These are phyloP conservation scores for Paratrypanosoma confusum DNA, from an alignment of 208 protist genomes.

Conservation along the genomic window DNA sequence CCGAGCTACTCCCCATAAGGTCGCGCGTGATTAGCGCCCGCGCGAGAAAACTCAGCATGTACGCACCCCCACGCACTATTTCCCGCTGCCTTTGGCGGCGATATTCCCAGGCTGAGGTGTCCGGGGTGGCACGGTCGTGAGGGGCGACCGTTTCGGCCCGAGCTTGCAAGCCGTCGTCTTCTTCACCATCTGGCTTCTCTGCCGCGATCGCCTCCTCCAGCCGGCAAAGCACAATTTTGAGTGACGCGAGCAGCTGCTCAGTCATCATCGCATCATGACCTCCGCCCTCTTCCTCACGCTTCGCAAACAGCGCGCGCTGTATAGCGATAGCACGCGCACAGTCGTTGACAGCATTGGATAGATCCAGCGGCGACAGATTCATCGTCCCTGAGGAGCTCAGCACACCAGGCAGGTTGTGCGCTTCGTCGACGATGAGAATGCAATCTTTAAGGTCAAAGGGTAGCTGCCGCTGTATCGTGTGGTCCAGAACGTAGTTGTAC, in stretches of 20 bases:
- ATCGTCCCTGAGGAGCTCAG: conserved; percentile 41
- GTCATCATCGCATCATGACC: conserved; percentile 11
- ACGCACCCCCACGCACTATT: conserved; percentile 40
- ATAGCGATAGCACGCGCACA: conserved; percentile 55
- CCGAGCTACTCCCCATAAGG: conserved; percentile 15
- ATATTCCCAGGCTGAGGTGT: no score
- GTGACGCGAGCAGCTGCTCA: conserved; percentile 55
- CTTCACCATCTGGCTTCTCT: conserved; percentile 12
- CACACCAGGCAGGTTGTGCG: conserved; percentile 91
- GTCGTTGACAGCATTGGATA: conserved; percentile 76
- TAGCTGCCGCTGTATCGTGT: conserved; percentile 71
- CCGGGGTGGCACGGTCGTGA: no score
- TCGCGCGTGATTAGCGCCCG: conserved; percentile 66
- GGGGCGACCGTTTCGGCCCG: no score
- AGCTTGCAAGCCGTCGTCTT: no score
- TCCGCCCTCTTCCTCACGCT: conserved; percentile 2
- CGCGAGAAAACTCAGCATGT: conserved; percentile 56
- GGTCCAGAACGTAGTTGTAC: conserved; percentile 98
- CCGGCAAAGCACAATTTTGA: conserved; percentile 58
- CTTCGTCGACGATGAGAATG: conserved; percentile 96
- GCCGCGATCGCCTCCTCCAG: conserved; percentile 40
- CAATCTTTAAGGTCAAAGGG: conserved; percentile 61
- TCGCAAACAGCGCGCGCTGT: conserved; percentile 21
- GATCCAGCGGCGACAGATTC: conserved; percentile 52
- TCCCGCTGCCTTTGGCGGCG: conserved; percentile 17